Evolutionary conservation across 306 rosid genomes (phyloP), one percentile per base, ranked within the genome.

Genomic region (Hylodesmum podocarpum): DNA sequence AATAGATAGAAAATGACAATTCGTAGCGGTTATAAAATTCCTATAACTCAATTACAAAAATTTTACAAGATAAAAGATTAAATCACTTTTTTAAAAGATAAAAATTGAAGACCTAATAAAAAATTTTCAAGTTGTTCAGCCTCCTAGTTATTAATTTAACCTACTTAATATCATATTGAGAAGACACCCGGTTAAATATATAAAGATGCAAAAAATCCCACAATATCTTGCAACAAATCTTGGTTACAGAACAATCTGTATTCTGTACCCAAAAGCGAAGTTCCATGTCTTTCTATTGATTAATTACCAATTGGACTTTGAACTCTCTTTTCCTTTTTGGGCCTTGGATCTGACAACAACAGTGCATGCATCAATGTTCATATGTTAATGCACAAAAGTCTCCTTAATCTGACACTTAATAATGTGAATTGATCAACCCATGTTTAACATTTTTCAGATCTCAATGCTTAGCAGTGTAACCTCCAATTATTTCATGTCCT

Each of bases 271-370:
- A 25, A 24, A 54, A 22, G 16, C 6, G 33, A 50, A 28, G 58
- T 50, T 28, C 28, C 21, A 19, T 50, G 13, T 2, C 18, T 6
- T 58, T 5, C 11, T 39, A 14, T 13, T 27, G 12, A 39, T 5
- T 10, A 58, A 29, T 28, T 12, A 55, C 18, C 18, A 13, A 13
- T 54, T 33, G 34, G 34, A 36, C 10, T 55, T 33, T 13, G 41
- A 73, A 40, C 53, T n/a, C 33, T 44, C 49, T 65, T 76, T 66
- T 53, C 34, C 68, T 39, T n/a, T n/a, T n/a, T n/a, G n/a, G n/a
- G n/a, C n/a, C n/a, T n/a, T 57, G 82, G 75, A 78, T 78, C 63
- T 31, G 63, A 1, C 76, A 57, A 78, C 10, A 46, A 21, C 27
- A 31, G 2, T 6, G 39, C 80, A 76, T 64, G 41, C 22, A 27